Evolutionary conservation across 352 stramenopile genomes (phyloP).

Genomic region (Phytophthora capsici): DNA sequence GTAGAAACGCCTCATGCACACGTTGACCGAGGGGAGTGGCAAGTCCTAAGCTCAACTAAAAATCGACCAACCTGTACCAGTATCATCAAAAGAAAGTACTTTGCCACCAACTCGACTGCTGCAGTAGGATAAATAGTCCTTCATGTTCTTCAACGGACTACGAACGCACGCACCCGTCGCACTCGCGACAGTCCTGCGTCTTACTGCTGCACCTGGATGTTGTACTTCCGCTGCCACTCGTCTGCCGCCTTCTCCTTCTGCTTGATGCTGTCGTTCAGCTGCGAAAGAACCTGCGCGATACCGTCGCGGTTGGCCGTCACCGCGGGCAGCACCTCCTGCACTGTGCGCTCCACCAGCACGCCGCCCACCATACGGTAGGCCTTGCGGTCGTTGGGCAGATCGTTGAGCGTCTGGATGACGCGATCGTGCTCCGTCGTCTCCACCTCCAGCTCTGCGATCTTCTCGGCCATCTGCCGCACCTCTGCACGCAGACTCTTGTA

Average conservation of each 20-base stretch:
- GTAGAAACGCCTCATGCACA: constrained; percentile 66
- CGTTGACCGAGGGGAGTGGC: constrained; percentile 44
- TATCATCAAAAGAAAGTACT: constrained; percentile 10
- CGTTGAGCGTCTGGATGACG: constrained; percentile 82
- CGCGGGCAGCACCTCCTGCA: constrained; percentile 94
- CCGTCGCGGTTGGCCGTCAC: constrained; percentile 86
- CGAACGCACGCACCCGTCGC: constrained; percentile 14
- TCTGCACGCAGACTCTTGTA: constrained; percentile 89
- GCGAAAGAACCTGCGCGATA: constrained; percentile 75
- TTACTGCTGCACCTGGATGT: constrained; percentile 86
- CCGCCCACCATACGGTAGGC: constrained; percentile 96
- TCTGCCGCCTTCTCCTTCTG: constrained; percentile 86
- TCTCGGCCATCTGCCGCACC: constrained; percentile 84
- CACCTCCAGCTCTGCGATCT: constrained; percentile 86
- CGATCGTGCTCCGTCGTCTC: constrained; percentile 87
- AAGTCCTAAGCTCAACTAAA: constrained; percentile 29
- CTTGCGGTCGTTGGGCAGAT: constrained; percentile 76
- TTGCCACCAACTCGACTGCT: constrained; percentile 7
- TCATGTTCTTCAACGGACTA: constrained; percentile 39
- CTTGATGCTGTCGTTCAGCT: constrained; percentile 84
- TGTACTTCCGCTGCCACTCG: constrained; percentile 89
- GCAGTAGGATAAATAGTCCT: constrained; percentile 42
- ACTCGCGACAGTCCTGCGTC: constrained; percentile 9
- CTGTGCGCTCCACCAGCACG: constrained; percentile 96
- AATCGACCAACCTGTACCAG: constrained; percentile 13